Evolutionary conservation across 768 basidiomycete species (phyloP), one percentile per base, ranked within the genome.

Genomic region (Fomitopsis serialis): DNA sequence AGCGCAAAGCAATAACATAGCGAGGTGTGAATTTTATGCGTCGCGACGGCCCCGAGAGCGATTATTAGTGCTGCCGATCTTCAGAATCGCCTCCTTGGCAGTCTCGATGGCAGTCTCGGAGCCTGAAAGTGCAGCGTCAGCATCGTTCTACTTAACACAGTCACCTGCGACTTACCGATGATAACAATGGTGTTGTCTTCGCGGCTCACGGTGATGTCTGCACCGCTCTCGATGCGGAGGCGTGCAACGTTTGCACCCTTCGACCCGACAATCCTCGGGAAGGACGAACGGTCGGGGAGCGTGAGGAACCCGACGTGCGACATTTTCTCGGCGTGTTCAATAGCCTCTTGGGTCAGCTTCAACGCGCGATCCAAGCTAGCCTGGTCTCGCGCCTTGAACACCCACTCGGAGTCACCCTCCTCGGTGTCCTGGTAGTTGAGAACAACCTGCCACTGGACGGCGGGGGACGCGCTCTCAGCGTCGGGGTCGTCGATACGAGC

Each of bases 171-270:
- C 85, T 58, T 63, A 92, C 92, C 94, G 47, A 87, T 82, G 64
- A 98, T 87, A 58, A 88, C 81, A 62, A 97, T 95, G 27, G 84
- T 85, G 68, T 77, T 90, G 65, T 88, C 89, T 57, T 94, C 93
- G 58, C 90, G 83, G 68, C 91, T 84, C 51, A 98, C 91, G 42
- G 82, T 90, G 61, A 98, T 93, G 65, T 96, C 92, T 51, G 94
- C 89, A 40, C 92, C 90, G 49, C 89, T 96, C 70, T 93, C 92
- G 48, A 79, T 80, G 52, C 94, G 84, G 49, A 98, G 78, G 46
- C 94, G 87, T 49, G 87, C 78, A 48, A 98, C 89, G 61, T 92
- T 98, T 24, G 92, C 75, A 50, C 94, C 94, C 72, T 95, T 96
- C 11, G 87, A 72, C 36, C 95, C 95, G 57, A 98, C 92, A 60